Percentiles rank a stretch among this genome's conserved stretches.
Conservation (phyloP, 371 early-diverging fungal genomes). For the Mucor plumbeus region DNA sequence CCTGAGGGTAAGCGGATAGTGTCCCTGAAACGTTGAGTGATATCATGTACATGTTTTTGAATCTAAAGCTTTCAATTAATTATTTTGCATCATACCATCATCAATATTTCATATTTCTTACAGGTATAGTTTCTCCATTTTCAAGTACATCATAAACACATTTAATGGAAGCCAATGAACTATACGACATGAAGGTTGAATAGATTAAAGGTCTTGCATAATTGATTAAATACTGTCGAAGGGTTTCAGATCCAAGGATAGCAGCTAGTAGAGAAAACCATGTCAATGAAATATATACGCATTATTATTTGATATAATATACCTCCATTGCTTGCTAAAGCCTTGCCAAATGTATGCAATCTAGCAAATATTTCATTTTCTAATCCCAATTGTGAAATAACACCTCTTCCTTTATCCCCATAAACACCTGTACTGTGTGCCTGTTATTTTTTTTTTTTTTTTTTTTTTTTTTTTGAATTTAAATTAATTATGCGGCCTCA, state of each 20-base stretch:
- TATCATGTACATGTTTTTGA: slow-evolving; percentile 52
- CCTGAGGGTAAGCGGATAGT: slow-evolving; percentile 53
- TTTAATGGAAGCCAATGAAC: slow-evolving; percentile 59
- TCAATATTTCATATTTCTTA: slow-evolving; percentile 22
- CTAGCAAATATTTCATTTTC: slow-evolving; percentile 75
- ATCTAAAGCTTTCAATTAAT: slow-evolving; percentile 35
- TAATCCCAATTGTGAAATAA: slow-evolving; percentile 66
- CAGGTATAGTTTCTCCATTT: slow-evolving; percentile 53
- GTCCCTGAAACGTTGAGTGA: slow-evolving; percentile 52
- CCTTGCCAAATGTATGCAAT: slow-evolving; percentile 87
- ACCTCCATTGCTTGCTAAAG: slow-evolving; percentile 84
- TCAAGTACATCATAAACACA: slow-evolving; percentile 62
- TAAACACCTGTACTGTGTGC: slow-evolving; percentile 86
- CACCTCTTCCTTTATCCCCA: slow-evolving; percentile 74
- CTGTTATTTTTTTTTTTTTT: slow-evolving; percentile 36
- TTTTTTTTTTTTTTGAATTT: no score
- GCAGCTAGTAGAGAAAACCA: slow-evolving; percentile 56
- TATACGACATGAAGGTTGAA: slow-evolving; percentile 77
- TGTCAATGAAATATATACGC: not conserved
- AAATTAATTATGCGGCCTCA: not conserved
- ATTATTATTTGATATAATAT: not conserved
- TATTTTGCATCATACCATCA: not conserved
- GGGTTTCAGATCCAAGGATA: slow-evolving; percentile 63
- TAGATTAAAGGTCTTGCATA: slow-evolving; percentile 85
- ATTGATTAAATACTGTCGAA: slow-evolving; percentile 77